These are phyloP conservation scores for Austroboletus niveus DNA, from an alignment of 1,284 basidiomycete genomes.

Conservation along the genomic window DNA sequence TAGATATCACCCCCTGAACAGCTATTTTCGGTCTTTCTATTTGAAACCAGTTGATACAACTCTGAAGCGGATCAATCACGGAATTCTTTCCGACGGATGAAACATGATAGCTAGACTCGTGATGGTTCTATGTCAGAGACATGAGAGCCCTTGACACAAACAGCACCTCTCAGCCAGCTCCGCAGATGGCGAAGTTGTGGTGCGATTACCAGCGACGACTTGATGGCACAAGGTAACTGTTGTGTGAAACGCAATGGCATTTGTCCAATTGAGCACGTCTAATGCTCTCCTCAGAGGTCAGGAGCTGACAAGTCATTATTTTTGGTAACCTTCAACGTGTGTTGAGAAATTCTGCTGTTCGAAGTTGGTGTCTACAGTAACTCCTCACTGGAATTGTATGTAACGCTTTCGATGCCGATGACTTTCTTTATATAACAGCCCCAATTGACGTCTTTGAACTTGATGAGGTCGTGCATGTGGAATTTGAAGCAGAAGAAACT, in stretches of 20 bases:
- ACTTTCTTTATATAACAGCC: neutral
- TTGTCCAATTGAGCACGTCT: neutral
- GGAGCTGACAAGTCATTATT: neutral
- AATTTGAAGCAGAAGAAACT: too few relatives aligned
- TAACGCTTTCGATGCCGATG: neutral
- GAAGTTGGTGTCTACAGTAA: too few relatives aligned
- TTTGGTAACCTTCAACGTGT: neutral
- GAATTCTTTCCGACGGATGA: neutral
- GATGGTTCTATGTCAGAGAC: slow-evolving; percentile 1
- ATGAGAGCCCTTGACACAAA: slow-evolving; percentile 2
- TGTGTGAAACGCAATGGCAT: neutral
- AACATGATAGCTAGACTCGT: neutral
- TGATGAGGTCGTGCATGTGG: too few relatives aligned
- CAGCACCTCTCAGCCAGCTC: neutral
- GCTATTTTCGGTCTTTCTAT: slow-evolving; percentile 3
- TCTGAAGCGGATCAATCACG: slow-evolving; percentile 2
- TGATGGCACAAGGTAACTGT: too few relatives aligned
- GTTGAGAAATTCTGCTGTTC: too few relatives aligned
- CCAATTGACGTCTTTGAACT: neutral
- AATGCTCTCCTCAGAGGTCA: neutral
- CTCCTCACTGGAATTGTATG: neutral
- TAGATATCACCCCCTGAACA: neutral
- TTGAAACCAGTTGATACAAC: slow-evolving; percentile 13
- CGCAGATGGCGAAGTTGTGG: neutral
- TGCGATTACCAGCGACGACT: neutral